These are phyloP conservation scores for Cordyceps militaris DNA, from an alignment of 2,329 filamentous ascomycete genomes.

Conservation along the genomic window DNA sequence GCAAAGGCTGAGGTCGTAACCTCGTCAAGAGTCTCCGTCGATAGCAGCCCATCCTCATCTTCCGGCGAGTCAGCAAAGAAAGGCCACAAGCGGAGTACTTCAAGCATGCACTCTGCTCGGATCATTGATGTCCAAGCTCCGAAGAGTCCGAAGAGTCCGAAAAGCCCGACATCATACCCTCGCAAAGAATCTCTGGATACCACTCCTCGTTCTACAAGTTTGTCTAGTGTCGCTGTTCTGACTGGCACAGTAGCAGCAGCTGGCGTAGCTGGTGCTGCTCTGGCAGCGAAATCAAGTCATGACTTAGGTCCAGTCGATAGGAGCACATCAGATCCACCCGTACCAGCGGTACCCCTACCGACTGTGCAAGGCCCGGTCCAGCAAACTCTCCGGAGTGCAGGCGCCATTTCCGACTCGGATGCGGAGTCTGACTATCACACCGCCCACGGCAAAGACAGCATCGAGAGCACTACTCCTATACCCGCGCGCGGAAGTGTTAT, in stretches of 20 bases:
- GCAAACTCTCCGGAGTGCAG: conserved; percentile 15
- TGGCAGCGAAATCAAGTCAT: conserved; percentile 22
- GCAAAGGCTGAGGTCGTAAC: conserved; percentile 54
- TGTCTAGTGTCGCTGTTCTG: conserved; percentile 34
- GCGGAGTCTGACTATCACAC: conserved; percentile 26
- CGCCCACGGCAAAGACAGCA: conserved; percentile 5
- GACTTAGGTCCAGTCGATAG: conserved; percentile 34
- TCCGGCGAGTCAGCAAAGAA: conserved; percentile 39
- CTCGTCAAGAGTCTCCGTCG: conserved; percentile 48
- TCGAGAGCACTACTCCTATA: background rate
- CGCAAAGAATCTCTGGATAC: conserved; percentile 40
- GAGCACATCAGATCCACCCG: background rate
- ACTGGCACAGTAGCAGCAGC: conserved; percentile 17
- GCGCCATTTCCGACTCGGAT: conserved; percentile 37
- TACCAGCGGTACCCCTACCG: conserved; percentile 15
- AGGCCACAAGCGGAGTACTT: conserved; percentile 30
- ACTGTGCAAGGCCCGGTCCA: background rate
- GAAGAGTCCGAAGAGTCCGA: too few relatives aligned
- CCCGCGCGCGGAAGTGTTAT: background rate
- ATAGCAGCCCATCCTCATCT: conserved; percentile 43
- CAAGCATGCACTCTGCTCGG: conserved; percentile 50
- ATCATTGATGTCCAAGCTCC: conserved; percentile 49
- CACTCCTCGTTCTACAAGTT: conserved; percentile 35
- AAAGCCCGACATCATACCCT: conserved; percentile 41
- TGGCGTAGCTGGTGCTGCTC: conserved; percentile 10